Evolutionary conservation across 345 rosid species (phyloP).

Genomic region (Cardiospermum halicacabum): DNA sequence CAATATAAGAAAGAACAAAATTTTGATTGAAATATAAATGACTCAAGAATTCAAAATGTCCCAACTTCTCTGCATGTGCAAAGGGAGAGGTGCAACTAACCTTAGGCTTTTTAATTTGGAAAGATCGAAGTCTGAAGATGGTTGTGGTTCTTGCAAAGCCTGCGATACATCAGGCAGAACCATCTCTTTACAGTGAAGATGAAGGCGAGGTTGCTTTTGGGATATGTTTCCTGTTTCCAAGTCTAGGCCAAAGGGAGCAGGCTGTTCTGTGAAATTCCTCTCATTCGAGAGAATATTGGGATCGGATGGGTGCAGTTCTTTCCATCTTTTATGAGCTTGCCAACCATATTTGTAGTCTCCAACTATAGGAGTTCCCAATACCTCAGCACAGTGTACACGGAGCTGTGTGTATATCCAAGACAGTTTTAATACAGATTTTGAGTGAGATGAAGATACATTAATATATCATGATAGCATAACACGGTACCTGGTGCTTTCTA

Average conservation of each 20-base stretch:
- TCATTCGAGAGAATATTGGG: slow-evolving; percentile 13
- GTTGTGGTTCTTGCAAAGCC: slow-evolving; percentile 37
- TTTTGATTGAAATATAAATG: neutral
- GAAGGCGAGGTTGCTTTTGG: slow-evolving; percentile 66
- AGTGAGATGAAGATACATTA: neutral
- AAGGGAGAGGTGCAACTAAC: slow-evolving; percentile 77
- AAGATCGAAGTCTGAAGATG: slow-evolving; percentile 39
- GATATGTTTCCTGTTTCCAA: slow-evolving; percentile 65
- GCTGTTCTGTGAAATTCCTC: slow-evolving; percentile 14
- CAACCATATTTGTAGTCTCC: slow-evolving; percentile 93
- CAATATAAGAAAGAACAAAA: neutral
- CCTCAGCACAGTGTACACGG: slow-evolving; percentile 95
- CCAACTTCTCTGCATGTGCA: slow-evolving; percentile 77
- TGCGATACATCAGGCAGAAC: slow-evolving; percentile 61
- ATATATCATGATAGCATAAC: slow-evolving; percentile 1
- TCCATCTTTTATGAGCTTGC: slow-evolving; percentile 65
- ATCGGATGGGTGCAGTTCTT: slow-evolving; percentile 25
- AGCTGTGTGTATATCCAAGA: slow-evolving; percentile 51
- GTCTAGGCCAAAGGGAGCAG: slow-evolving; percentile 61
- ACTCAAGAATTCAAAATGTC: slow-evolving; percentile 42
- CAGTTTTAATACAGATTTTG: slow-evolving; percentile 5
- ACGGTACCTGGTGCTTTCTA: slow-evolving; percentile 90
- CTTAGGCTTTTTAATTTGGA: slow-evolving; percentile 43
- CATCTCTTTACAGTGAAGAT: slow-evolving; percentile 85
- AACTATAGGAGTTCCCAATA: slow-evolving; percentile 83